Evolutionary conservation across 179 eudicot species (phyloP), one percentile per base, ranked within the genome.

Genomic region (Patellifolia procumbens): DNA sequence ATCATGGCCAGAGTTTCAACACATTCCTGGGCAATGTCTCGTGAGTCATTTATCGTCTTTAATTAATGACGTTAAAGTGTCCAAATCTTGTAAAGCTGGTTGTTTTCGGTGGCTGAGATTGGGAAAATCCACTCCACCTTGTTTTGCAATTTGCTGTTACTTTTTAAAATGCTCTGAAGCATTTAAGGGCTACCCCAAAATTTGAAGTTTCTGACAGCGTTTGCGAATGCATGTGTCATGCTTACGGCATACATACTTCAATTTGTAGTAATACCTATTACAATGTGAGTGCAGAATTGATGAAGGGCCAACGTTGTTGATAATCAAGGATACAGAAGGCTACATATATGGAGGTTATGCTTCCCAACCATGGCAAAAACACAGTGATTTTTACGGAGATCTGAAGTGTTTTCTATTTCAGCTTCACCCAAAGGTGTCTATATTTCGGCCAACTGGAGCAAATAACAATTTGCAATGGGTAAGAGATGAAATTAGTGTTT

Each of bases 381-480:
- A 89, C 87, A 86, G 88, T 65, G 97, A 92, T 78, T 94, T 92
- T 64, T 94, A 90, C 35, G 97, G 98, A 73, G 98, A 94, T 78
- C 85, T 94, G 88, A 92, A 91, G 79, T 89, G 89, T 75, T 92
- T 91, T 80, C 82, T 94, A 42, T 91, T 94, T 84, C 98, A 92
- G 84, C 82, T 94, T 16, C 86, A 89, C 77, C 97, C 97, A 24
- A 83, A 80, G 69, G 94, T 95, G 67, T 86, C 93, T 56, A 84
- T 85, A 62, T 94, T 81, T 81, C 85, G 90, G 79, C 97, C 98
- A 59, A 88, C 94, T 51, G 98, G 97, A 78, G 98, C 94, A 72
- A 94, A 94, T 80, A 84, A 73, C 76, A 94, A 92, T 74, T 60
- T 94, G 74, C 98, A 94, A 74, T 94, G 98, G 98, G 98, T 91